A percentile compares a stretch with the other conserved stretches of the same genome.
phyloP scores from a whole-genome alignment of 768 basidiomycete genomes.

The Suillus decipiens region DNA sequence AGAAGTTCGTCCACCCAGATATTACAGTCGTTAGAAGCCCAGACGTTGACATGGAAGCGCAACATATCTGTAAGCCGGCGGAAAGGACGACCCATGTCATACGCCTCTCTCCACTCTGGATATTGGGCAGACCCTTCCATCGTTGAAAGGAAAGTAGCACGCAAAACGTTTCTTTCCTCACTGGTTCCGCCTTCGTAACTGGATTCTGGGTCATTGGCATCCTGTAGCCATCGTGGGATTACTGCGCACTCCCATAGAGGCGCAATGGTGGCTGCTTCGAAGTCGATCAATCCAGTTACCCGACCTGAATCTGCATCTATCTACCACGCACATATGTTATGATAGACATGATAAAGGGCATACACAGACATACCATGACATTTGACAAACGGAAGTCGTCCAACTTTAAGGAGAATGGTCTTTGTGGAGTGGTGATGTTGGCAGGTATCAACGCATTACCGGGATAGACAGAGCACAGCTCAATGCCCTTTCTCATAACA shows the following conservation, averaged over 20 bases:
- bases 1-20: constrained; percentile 5
- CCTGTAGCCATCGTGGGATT: constrained; percentile 25
- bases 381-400: constrained; percentile 5
- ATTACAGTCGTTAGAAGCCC: background rate
- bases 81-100: background rate
- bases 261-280: constrained; percentile 23
- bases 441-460: background rate
- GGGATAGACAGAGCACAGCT: constrained; percentile 6
- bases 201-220: constrained; percentile 16
- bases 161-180: background rate
- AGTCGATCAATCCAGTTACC: constrained; percentile 19
- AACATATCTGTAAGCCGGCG: constrained; percentile 3
- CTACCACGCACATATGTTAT: background rate
- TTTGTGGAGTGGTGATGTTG: background rate
- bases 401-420: background rate
- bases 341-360: background rate
- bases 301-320: constrained; percentile 2
- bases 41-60: background rate
- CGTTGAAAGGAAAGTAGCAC: background rate
- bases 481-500: background rate
- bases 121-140: background rate
- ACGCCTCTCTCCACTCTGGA: constrained; percentile 6
- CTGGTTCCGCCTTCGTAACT: constrained; percentile 2
- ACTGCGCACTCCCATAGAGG: constrained; percentile 28
- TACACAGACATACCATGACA: constrained; percentile 3